Evolutionary conservation across 371 early-diverging fungal species (phyloP).

Genomic region (Encephalitozoon romaleae): DNA sequence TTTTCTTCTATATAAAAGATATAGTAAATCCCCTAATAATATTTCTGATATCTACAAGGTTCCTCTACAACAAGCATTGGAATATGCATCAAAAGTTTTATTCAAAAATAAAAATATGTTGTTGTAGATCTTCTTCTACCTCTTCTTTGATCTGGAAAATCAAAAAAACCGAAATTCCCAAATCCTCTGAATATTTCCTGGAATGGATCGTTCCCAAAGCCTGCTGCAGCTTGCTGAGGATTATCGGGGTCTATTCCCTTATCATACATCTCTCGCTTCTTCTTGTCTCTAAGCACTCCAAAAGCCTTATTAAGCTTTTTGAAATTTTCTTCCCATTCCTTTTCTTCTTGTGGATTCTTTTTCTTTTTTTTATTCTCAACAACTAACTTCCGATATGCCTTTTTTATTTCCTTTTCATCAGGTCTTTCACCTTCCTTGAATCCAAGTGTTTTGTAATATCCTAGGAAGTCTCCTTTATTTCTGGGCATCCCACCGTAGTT

Average conservation of each 20-base stretch:
- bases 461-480: conserved; percentile 40
- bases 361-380: conserved; percentile 1
- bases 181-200: not conserved
- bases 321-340: conserved; percentile 15
- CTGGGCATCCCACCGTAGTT: conserved; percentile 10
- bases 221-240: not conserved
- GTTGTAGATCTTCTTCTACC: not conserved
- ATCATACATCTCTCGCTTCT: conserved; percentile 55
- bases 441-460: conserved; percentile 52
- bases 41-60: too few species aligned
- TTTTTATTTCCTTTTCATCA: conserved; percentile 31
- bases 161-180: not conserved
- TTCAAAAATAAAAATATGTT: conserved; percentile 1
- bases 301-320: conserved; percentile 50
- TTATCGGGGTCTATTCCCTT: conserved; percentile 53
- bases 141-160: not conserved
- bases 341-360: conserved; percentile 12
- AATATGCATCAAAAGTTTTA: too few species aligned
- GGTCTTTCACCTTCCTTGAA: conserved; percentile 9
- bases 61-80: too few species aligned
- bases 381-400: conserved; percentile 39
- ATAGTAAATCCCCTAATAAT: too few species aligned
- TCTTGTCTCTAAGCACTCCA: conserved; percentile 37
- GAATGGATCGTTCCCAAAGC: not conserved
- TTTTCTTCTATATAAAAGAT: too few species aligned